Conservation (phyloP, 139 green algal species). For the Coccomyxa sp. region DNA sequence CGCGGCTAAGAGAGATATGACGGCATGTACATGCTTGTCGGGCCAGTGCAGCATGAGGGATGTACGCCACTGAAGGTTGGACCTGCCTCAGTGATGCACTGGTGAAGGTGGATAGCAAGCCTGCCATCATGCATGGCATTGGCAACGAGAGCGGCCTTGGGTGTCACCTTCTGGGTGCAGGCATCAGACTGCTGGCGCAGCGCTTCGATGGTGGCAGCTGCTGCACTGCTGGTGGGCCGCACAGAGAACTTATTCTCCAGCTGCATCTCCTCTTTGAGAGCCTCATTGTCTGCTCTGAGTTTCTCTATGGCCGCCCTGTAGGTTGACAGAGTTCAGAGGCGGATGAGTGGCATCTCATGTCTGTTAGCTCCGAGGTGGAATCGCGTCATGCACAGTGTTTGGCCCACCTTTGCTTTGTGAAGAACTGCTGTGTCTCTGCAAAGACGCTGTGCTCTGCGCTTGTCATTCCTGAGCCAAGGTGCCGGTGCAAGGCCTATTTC, state of each 20-base stretch:
- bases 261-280: constrained; percentile 86
- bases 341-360: neutral
- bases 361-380: neutral
- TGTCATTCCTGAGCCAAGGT: too few relatives aligned
- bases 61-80: too few relatives aligned
- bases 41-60: too few relatives aligned
- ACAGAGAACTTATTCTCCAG: constrained; percentile 89
- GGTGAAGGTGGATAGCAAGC: too few relatives aligned
- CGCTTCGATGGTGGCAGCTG: constrained; percentile 29
- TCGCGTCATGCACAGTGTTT: neutral
- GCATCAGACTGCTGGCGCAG: constrained; percentile 51
- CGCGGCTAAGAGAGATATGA: too few relatives aligned
- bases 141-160: neutral
- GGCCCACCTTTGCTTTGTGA: constrained; percentile 19
- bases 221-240: constrained; percentile 38
- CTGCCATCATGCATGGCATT: neutral
- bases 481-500: too few relatives aligned
- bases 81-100: too few relatives aligned
- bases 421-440: constrained; percentile 26
- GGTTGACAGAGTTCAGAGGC: neutral
- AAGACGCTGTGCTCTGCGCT: neutral
- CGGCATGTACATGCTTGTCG: too few relatives aligned
- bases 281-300: constrained; percentile 71
- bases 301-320: constrained; percentile 75
- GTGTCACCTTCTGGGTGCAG: constrained; percentile 45